Base-by-base conservation (phyloP, 1,284 basidiomycete species). In the Kalmanozyma brasiliensis region DNA sequence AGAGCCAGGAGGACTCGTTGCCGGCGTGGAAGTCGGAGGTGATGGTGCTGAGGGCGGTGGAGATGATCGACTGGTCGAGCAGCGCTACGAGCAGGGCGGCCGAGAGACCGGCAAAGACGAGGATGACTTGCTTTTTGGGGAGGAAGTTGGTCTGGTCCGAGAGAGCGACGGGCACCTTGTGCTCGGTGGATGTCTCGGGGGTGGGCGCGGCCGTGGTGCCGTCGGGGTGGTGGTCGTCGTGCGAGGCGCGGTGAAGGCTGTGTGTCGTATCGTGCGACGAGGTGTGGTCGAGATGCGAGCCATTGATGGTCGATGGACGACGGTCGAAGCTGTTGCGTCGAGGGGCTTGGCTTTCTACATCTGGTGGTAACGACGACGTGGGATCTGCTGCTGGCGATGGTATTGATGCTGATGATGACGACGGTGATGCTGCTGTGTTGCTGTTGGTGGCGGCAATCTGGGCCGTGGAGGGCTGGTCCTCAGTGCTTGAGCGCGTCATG, bases 91-190 rank as follows among this genome's bases (percentile, higher is more conserved):
- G 76, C 14, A 81, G 46, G 0, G 61, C 70, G 13, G 55, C 58
- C 88, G 23, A 90, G 84, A 6, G 87, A 84, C 24, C 90, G 84
- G 8, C 89, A 66, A 90, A 89, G 8, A 89, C 86, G 10, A 87
- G 83, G 16, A 90, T 81, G 35, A 91, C 85, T 74, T 88, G 89
- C 63, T 84, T 86, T 77, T 87, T 86, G 0, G 90, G 90, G 5
- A 91, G 85, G 19, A 90, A 85, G 74, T 90, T 91, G 14, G 90
- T 91, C 81, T 91, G 90, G 82, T 91, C 90, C 6, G 88, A 88
- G 43, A 91, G 26, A 6, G 26, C 11, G 7, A 11, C 83, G 24
- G 71, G n/a, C 23, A 57, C 61, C 43, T 69, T 61, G 56, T 55
- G 55, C 41, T 60, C 66, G 13, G 66, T 56, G 13, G 33, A 41